These are phyloP conservation scores for Pelargonium exstipulatum DNA, from an alignment of 441 rosid species.

Conservation along the genomic window DNA sequence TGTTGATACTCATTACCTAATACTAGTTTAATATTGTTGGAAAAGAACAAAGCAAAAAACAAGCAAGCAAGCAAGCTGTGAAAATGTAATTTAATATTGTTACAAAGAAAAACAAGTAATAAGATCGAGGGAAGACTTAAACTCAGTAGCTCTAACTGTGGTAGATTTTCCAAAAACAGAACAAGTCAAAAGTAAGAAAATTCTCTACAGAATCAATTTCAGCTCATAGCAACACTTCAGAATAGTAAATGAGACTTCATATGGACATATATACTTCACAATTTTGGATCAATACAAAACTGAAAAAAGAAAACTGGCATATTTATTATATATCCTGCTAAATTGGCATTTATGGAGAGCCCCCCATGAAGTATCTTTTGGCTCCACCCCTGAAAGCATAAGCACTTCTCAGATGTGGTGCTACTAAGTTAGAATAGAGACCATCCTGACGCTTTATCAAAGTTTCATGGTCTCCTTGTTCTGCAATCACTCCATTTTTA, in stretches of 20 bases:
- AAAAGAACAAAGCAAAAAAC: background rate
- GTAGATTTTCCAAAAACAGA: too few species aligned
- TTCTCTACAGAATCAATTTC: background rate
- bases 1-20: background rate
- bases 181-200: background rate
- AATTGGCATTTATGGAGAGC: background rate
- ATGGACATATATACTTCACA: background rate
- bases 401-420: constrained; percentile 30
- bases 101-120: background rate
- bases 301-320: constrained; percentile 4
- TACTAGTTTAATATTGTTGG: background rate
- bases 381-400: constrained; percentile 1
- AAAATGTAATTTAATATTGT: background rate
- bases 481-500: constrained; percentile 54
- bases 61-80: background rate
- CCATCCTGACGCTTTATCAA: constrained; percentile 45
- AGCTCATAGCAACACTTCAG: background rate
- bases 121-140: background rate
- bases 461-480: constrained; percentile 58
- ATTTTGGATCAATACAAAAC: constrained; percentile 5
- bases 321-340: background rate
- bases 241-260: too few species aligned
- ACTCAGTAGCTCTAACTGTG: background rate
- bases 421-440: constrained; percentile 52
- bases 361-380: constrained; percentile 8